These are phyloP conservation scores for Penicillium sp. DNA, from an alignment of 2,329 filamentous ascomycete genomes.

Conservation along the genomic window DNA sequence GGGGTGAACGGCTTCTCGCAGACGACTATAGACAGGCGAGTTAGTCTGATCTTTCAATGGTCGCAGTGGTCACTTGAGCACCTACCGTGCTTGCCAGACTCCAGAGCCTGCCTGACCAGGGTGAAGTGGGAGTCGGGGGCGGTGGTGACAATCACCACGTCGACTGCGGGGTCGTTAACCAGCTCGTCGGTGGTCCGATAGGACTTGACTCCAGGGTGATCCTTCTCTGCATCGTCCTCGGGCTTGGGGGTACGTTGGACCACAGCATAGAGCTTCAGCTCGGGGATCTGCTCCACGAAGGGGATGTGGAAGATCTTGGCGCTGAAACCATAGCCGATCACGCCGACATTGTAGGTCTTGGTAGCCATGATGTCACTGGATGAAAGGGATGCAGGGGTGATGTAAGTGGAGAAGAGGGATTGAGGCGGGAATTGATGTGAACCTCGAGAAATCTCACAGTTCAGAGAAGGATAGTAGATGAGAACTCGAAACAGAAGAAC, in stretches of 20 bases:
- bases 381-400: background rate
- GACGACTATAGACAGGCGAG: slow-evolving; percentile 53
- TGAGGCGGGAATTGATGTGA: slow-evolving; percentile 24
- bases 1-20: slow-evolving; percentile 84
- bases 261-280: slow-evolving; percentile 70
- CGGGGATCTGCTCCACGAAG: slow-evolving; percentile 66
- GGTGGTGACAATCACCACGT: slow-evolving; percentile 72
- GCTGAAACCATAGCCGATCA: slow-evolving; percentile 63
- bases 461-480: background rate
- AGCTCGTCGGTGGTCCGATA: slow-evolving; percentile 65
- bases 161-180: slow-evolving; percentile 65
- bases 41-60: background rate
- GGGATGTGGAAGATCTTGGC: slow-evolving; percentile 86
- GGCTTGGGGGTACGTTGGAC: slow-evolving; percentile 71
- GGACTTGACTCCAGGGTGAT: slow-evolving; percentile 66
- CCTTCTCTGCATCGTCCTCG: slow-evolving; percentile 66
- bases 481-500: background rate
- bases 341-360: slow-evolving; percentile 57
- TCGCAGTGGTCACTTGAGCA: background rate
- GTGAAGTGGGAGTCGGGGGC: slow-evolving; percentile 71
- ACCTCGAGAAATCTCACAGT: background rate
- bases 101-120: slow-evolving; percentile 65
- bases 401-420: background rate
- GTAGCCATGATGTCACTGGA: slow-evolving; percentile 37
- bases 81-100: slow-evolving; percentile 67